phyloP scores from a whole-genome alignment of 1,284 basidiomycete species.

The Cryptococcus sp. region DNA sequence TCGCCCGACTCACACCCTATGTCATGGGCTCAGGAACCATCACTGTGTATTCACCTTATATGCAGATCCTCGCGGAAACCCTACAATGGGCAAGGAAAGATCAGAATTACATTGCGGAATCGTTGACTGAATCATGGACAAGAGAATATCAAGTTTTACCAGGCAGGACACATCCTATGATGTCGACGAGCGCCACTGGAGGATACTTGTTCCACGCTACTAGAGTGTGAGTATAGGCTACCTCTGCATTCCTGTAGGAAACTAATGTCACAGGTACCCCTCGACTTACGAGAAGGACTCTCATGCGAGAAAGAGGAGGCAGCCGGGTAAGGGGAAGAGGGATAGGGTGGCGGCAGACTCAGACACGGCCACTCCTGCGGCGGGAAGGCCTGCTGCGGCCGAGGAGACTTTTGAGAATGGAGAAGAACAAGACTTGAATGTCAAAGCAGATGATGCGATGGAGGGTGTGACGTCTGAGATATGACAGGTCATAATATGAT shows the following conservation, averaged over 20 bases:
- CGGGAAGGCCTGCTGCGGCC: not conserved
- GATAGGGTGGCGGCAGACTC: not conserved
- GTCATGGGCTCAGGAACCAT: conserved; percentile 80
- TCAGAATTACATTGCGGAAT: conserved; percentile 69
- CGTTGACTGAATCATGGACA: conserved; percentile 81
- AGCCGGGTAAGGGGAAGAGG: not conserved
- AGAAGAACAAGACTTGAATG: too few species aligned
- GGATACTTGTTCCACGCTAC: conserved; percentile 81
- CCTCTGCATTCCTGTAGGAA: too few species aligned
- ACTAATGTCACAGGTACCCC: not conserved
- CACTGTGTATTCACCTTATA: conserved; percentile 77
- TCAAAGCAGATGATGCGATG: too few species aligned
- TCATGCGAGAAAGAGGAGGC: not conserved
- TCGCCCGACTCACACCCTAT: conserved; percentile 69
- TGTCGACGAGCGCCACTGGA: conserved; percentile 84
- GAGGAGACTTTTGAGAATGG: not conserved
- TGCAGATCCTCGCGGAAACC: conserved; percentile 73
- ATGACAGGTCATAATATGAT: too few species aligned
- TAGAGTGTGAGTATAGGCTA: conserved; percentile 60
- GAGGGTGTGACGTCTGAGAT: too few species aligned
- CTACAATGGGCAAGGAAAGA: conserved; percentile 66
- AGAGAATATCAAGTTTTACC: conserved; percentile 91
- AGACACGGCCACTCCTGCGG: not conserved
- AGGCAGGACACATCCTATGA: conserved; percentile 90
- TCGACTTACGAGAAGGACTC: not conserved